Conservation (phyloP, 805 yeast species). For the Metschnikowia drakensbergensis region DNA sequence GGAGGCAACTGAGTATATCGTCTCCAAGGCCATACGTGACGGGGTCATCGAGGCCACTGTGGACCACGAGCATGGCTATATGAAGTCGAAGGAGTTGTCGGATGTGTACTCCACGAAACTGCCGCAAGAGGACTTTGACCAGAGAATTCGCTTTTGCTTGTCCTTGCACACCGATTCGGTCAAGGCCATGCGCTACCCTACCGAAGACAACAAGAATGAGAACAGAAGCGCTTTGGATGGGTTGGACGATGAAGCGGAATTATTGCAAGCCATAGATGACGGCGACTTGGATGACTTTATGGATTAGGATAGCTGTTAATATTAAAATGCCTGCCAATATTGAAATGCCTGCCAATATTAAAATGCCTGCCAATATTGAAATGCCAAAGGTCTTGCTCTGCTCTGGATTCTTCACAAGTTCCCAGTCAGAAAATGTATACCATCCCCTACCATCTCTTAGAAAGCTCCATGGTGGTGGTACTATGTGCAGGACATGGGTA, state of each 20-base stretch:
- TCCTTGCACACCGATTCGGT: constrained; percentile 87
- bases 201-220: constrained; percentile 33
- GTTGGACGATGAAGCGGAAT: constrained; percentile 40
- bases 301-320: constrained; percentile 25
- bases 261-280: constrained; percentile 49
- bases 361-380: too few relatives aligned
- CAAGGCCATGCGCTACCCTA: constrained; percentile 90
- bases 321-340: too few relatives aligned
- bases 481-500: background rate
- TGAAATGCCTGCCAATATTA: too few relatives aligned
- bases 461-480: too few relatives aligned
- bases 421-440: too few relatives aligned
- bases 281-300: constrained; percentile 52
- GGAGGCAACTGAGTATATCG: constrained; percentile 94
- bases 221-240: constrained; percentile 28
- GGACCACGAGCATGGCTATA: constrained; percentile 84
- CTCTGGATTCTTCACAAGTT: too few relatives aligned
- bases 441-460: too few relatives aligned
- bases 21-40: constrained; percentile 93
- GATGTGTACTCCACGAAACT: constrained; percentile 84
- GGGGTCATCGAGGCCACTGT: constrained; percentile 95
- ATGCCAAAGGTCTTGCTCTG: too few relatives aligned
- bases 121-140: constrained; percentile 87
- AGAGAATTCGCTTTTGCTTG: constrained; percentile 90
- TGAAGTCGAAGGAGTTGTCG: constrained; percentile 82